Evolutionary conservation across 2,329 filamentous ascomycete species (phyloP).

Genomic region (Zasmidium angulare): DNA sequence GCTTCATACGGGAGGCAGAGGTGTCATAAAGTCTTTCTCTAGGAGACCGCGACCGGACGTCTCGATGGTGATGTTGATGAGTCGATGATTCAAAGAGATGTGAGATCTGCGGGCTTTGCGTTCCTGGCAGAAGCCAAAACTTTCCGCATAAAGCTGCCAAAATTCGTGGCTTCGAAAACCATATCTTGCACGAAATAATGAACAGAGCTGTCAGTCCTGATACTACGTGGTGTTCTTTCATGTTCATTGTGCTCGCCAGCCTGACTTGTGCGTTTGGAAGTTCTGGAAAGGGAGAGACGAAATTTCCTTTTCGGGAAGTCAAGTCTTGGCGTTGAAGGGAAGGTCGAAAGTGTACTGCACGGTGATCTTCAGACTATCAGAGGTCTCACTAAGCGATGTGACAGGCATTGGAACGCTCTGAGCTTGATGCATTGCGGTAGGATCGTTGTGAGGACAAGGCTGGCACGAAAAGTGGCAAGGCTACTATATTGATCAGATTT

Average conservation of each 20-base stretch:
- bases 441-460: too few species aligned
- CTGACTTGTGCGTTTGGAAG: background rate
- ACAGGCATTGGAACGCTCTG: too few species aligned
- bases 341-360: background rate
- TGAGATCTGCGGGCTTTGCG: background rate
- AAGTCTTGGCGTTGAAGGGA: background rate
- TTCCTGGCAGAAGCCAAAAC: background rate
- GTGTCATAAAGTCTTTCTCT: too few species aligned
- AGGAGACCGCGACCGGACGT: background rate
- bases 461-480: too few species aligned
- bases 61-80: background rate
- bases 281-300: background rate
- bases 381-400: too few species aligned
- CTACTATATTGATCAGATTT: too few species aligned
- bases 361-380: too few species aligned
- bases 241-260: background rate
- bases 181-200: too few species aligned
- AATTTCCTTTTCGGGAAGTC: background rate
- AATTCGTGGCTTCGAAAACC: background rate
- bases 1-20: too few species aligned
- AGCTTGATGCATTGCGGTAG: too few species aligned
- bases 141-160: background rate
- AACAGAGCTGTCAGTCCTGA: too few species aligned
- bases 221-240: too few species aligned
- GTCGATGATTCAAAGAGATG: background rate